Base-by-base conservation (phyloP, 2,329 filamentous ascomycete species). In the Stagonosporopsis rhizophila region DNA sequence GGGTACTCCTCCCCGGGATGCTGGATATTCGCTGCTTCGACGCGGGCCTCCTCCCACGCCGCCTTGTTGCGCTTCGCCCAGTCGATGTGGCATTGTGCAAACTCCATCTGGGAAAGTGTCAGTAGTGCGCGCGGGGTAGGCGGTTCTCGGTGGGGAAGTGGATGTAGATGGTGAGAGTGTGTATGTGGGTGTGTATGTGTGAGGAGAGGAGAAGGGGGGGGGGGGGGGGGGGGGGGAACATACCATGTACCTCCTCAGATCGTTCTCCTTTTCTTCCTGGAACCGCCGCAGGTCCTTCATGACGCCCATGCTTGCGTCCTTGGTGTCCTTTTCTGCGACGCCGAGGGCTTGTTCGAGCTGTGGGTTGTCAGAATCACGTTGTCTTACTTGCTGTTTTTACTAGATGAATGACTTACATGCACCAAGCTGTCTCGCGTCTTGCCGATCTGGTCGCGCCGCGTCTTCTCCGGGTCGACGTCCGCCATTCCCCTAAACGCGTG, bases 401-500 rank as follows among this genome's bases (percentile, higher is more conserved):
- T n/a, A n/a, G n/a, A n/a, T n/a, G n/a, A n/a, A n/a, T n/a, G 9
- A 40, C 73, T 60, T 73, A 83, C 82, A 75, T 87, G 82, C 14
- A 80, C 84, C 60, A 99, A 87, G 55, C 88, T 91, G 78, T 99
- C 95, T 62, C 89, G 88, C 0, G 95, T 99, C 82, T 97, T 98
- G 35, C 94, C 93, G 66, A 99, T 97, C 61, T 92, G 89, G 74
- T 99, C 95, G 50, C 95, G 85, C 49, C 95, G 85, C 39, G 93
- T 96, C 61, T 93, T 85, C 78, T 99, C 95, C 0, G 95, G 95
- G 72, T 99, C 95, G 38, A 96, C 91, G 73, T 99, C 95, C 1
- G 95, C 94, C 68, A 98, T 94, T 4, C 95, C 95, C 71, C 98
- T 92, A 30, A 98, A 92, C 0, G 95, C 95, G 77, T 99, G 94